Conservation (phyloP, 2,329 filamentous ascomycete genomes). For the Didymella arachidicola region DNA sequence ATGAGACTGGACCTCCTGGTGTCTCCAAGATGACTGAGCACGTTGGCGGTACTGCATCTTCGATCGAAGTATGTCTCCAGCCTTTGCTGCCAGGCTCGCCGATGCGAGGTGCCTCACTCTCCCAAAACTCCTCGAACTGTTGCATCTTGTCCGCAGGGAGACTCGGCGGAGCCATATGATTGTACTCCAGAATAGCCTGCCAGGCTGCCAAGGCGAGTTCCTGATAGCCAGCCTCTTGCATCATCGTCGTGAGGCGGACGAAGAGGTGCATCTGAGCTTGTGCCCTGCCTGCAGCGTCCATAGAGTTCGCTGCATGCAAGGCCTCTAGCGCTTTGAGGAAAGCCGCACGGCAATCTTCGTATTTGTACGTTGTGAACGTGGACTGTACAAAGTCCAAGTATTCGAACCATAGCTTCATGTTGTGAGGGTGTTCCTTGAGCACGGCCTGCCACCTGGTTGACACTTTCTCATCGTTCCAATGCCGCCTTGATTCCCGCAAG, state of each 20-base stretch:
- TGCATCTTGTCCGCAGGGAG: background rate
- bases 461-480: constrained; percentile 73
- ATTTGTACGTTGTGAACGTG: constrained; percentile 70
- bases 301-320: constrained; percentile 22
- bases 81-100: constrained; percentile 76
- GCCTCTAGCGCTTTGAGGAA: constrained; percentile 66
- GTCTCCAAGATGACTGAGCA: constrained; percentile 12
- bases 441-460: constrained; percentile 71
- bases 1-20: constrained; percentile 18
- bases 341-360: constrained; percentile 68
- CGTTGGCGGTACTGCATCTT: constrained; percentile 23
- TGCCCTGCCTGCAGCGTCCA: constrained; percentile 5
- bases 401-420: constrained; percentile 73
- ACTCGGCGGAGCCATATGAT: constrained; percentile 69
- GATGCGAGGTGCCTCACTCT: constrained; percentile 79
- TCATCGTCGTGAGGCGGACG: constrained; percentile 74
- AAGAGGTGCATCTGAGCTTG: constrained; percentile 69
- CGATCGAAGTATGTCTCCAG: constrained; percentile 65
- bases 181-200: constrained; percentile 81
- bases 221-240: constrained; percentile 77
- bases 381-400: constrained; percentile 77
- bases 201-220: constrained; percentile 81
- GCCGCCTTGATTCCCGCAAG: constrained; percentile 75
- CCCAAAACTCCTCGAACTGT: constrained; percentile 80
- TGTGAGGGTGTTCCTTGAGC: constrained; percentile 63